Base-by-base conservation (phyloP, 2,329 filamentous ascomycete genomes). In the Dothidotthia symphoricarpi region DNA sequence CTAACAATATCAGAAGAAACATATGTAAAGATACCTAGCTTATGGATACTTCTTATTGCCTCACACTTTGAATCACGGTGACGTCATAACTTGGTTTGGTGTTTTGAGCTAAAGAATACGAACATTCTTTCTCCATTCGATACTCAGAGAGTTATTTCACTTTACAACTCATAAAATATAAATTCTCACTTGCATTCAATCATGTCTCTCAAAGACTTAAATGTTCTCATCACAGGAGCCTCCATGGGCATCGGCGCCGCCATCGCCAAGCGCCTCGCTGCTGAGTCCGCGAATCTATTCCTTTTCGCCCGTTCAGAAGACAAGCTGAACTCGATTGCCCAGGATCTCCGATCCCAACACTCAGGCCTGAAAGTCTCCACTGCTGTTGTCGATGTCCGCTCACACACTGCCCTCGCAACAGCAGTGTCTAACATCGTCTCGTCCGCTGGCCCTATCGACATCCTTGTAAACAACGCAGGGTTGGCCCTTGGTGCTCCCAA, bases 401-500 rank as follows among this genome's bases (percentile, higher is more conserved):
- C 64, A 13, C 52, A 64, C 12, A 49, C 50, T 1, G 56, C 62
- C 0, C 51, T 70, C 1, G 49, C 61, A 5, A 49, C 32, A 2
- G 55, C 53, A 9, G 40, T 61, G 2, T 45, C 59, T 5, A 39
- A 42, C 7, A 27, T 50, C 10, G 43, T 53, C 6, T 24, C 53
- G 3, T 55, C 69, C 29, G 34, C 67, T 3, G 64, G 64, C 0
- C 49, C 57, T 1, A 69, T 75, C 14, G 70, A 75, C 28, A 59
- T 74, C 10, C 59, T 75, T 0, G 60, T 75, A 49, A 75, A 75
- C 48, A 75, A 75, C 35, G 69, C 72, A 2, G 72, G 72, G 0
- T 64, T 76, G 4, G 72, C 73, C 0, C 53, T 75, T 1, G 72
- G 73, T 3, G 72, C 73, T 0, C 73, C 73, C 0, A 53, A 59